phyloP scores from a whole-genome alignment of 371 early-diverging fungal species.

The Dichotomocladium elegans region DNA sequence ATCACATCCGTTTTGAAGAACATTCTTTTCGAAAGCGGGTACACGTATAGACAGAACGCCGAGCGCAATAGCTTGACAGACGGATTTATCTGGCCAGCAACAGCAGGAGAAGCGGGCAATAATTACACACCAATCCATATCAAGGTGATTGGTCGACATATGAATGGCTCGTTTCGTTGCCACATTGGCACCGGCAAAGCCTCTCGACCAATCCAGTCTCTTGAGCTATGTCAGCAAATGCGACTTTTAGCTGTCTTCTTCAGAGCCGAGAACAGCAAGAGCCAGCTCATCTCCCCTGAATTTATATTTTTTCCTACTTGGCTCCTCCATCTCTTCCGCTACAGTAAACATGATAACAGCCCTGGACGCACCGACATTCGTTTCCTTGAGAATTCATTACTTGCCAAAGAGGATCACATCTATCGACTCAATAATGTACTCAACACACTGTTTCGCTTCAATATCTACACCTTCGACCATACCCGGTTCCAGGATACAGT shows the following conservation, averaged over 20 bases:
- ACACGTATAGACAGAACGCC: conserved; percentile 4
- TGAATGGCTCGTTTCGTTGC: conserved; percentile 41
- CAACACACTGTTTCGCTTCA: conserved; percentile 43
- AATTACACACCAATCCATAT: conserved; percentile 31
- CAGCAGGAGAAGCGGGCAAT: conserved; percentile 4
- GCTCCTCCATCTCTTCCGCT: conserved; percentile 41
- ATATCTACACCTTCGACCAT: conserved; percentile 28
- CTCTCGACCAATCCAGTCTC: conserved; percentile 35
- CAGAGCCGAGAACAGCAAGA: conserved; percentile 31
- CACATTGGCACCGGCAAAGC: conserved; percentile 44
- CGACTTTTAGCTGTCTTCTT: conserved; percentile 39
- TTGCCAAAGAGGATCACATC: conserved; percentile 46
- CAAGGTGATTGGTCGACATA: conserved; percentile 41
- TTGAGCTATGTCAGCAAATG: conserved; percentile 37
- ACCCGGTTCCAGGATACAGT: conserved; percentile 19
- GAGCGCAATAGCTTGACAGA: conserved; percentile 37
- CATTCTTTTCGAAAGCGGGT: conserved; percentile 19
- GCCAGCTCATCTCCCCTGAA: conserved; percentile 27
- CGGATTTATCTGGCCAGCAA: conserved; percentile 14
- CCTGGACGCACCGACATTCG: conserved; percentile 46
- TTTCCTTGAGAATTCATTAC: conserved; percentile 34
- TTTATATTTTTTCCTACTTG: conserved; percentile 47
- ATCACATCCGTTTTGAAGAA: conserved; percentile 24
- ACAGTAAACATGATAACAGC: conserved; percentile 32
- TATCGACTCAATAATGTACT: conserved; percentile 44